Base-by-base conservation (phyloP, 228 moss, liverwort and hornwort genomes). In the Sphagnum fallax region DNA sequence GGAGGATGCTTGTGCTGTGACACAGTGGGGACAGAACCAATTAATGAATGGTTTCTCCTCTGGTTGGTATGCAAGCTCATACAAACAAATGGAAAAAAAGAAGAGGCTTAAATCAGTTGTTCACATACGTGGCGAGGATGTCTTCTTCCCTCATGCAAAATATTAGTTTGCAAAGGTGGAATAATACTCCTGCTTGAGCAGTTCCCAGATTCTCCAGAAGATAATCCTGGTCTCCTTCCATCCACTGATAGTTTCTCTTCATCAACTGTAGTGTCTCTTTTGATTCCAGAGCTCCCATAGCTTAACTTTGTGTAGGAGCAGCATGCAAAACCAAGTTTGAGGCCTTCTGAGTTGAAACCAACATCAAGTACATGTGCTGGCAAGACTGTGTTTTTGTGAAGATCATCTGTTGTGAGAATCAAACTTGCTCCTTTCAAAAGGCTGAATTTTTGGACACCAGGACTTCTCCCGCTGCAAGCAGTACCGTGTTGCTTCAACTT, bases 1-100 rank as follows among this genome's bases (percentile, higher is more conserved):
- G 79, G 73, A 53, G 80, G 83, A 60, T 63, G 78, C 73, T 82
- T 32, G 32, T 32, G 32, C 32, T 32, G 32, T 32, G 32, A 32
- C 32, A 32, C 32, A 32, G 32, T 32, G 32, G 32, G 32, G 32
- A 32, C 32, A 50, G 9, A 32, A 32, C 32, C 32, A 32, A 32
- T 32, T 32, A 32, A 32, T 32, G 32, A 32, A 32, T 32, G 32
- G 32, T 2, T 32, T 32, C 32, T 32, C 32, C 32, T 32, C 32
- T 32, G 32, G 32, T 2, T 32, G 32, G 32, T 32, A 32, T 32
- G 32, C 32, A 65, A 72, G 63, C 74, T 66, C 71, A 73, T 11
- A 69, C 69, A 60, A 76, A 70, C 6, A 74, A 75, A 51, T 69
- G 16, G 50, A 67, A 65, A 47, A 70, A 57, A 32, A 32, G 32